These are phyloP conservation scores for Trichomonas tenax DNA, from an alignment of 208 protist species.

Conservation along the genomic window DNA sequence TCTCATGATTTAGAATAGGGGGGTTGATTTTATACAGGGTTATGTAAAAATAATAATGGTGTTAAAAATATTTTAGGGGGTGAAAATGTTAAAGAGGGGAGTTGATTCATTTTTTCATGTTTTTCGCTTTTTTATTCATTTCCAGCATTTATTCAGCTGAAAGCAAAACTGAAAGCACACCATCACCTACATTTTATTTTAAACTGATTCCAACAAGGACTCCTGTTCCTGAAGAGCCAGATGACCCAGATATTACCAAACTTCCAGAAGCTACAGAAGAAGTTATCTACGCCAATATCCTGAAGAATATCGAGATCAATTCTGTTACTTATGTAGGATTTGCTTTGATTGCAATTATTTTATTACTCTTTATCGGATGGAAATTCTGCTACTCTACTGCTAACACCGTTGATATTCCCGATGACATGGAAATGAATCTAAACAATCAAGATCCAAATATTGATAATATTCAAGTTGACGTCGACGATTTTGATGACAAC, in stretches of 20 bases:
- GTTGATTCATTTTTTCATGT: no score
- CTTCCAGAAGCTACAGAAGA: not conserved
- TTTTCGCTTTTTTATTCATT: not conserved
- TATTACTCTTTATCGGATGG: not conserved
- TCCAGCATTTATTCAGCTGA: not conserved
- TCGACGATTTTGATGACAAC: not conserved
- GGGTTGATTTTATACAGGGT: no score
- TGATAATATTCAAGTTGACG: not conserved
- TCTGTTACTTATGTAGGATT: not conserved
- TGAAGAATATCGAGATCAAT: not conserved
- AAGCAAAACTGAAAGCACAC: not conserved
- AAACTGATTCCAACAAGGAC: not conserved
- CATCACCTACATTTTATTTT: not conserved
- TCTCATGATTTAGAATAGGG: no score
- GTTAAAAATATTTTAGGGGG: no score
- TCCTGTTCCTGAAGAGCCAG: not conserved
- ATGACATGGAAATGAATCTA: not conserved
- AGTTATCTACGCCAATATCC: not conserved
- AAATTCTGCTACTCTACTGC: not conserved
- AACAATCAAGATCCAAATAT: not conserved
- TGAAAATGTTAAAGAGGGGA: no score
- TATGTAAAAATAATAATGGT: no score
- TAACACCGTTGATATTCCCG: not conserved
- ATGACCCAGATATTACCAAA: not conserved
- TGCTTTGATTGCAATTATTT: not conserved